Base-by-base conservation (phyloP, 768 basidiomycete species). In the Suillus variegatus region DNA sequence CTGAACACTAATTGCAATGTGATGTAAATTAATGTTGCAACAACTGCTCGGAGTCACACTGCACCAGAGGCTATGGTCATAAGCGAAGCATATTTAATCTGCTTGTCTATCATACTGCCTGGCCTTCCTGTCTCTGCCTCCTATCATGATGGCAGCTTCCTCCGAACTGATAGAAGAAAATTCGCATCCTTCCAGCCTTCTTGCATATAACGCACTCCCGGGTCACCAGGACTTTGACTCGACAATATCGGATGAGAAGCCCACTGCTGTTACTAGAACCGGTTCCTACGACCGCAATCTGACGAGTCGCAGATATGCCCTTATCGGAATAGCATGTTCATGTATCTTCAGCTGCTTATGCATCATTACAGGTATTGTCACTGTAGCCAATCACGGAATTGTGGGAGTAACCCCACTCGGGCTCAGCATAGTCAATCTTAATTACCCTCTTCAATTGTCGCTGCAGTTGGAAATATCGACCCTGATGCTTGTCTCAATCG, bases 401-500 rank as follows among this genome's bases (percentile, higher is more conserved):
- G 32, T 32, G 32, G 32, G 32, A 32, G 32, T 32, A 32, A 32
- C 6, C 32, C 32, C 32, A 32, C 32, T 32, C 32, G 32, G 32
- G 5, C 32, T 32, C 32, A 32, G 32, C 32, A 32, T 32, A 6
- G 32, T 32, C 32, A 6, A 32, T 32, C 32, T 32, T 32, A 32
- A 32, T 6, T 32, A 32, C 32, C 32, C 32, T 32, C 32, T 32
- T 32, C 32, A 32, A 32, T 32, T 32, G 32, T 32, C 32, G 32
- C 4, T 32, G 32, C 32, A 32, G 32, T 32, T 32, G 32, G 6
- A 32, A 6, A 32, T 32, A 32, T 32, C 77, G 38, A 47, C 22
- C 51, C 67, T 76, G 7, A 72, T 25, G 5, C 72, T 77, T 57
- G 76, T 71, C n/a, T 51, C 73, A 16, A 65, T 78, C 63, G 70